Percentiles rank a stretch among this genome's conserved stretches.
phyloP scores from a whole-genome alignment of 257 asterid species.

The Apocynum venetum region DNA sequence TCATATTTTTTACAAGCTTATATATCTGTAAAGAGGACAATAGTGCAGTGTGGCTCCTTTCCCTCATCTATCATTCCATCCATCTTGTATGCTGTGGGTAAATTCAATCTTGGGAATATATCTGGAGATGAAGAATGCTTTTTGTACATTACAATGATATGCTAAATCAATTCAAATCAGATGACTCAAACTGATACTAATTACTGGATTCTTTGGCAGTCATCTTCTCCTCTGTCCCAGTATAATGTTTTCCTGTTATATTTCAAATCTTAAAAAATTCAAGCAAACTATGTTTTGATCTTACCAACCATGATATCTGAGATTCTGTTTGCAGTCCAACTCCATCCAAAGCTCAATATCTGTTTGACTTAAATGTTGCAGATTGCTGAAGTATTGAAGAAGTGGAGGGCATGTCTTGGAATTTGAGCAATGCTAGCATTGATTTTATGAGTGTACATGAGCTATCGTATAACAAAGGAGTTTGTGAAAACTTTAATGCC shows the following conservation, averaged over 20 bases:
- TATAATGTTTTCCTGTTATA: not conserved
- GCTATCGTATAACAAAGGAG: not conserved
- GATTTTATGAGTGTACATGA: not conserved
- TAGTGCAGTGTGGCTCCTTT: not conserved
- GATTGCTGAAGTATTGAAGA: not conserved
- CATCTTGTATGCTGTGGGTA: not conserved
- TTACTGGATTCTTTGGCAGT: not conserved
- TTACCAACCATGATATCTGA: not conserved
- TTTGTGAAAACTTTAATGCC: not conserved
- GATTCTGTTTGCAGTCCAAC: not conserved
- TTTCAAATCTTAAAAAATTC: not conserved
- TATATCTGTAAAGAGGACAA: too few relatives aligned
- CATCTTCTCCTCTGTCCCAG: not conserved
- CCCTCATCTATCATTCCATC: not conserved
- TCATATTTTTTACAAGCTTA: too few relatives aligned
- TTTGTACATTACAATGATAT: too few relatives aligned
- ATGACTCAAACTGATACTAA: not conserved
- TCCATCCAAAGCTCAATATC: not conserved
- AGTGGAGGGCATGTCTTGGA: not conserved
- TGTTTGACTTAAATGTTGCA: not conserved
- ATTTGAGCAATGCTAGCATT: not conserved
- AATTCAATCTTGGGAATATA: not conserved
- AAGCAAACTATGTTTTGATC: not conserved
- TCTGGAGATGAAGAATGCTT: not conserved
- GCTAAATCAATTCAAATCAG: not conserved